Evolutionary conservation across 208 protist genomes (phyloP), one percentile per base, ranked within the genome.

Genomic region (Spongospora subterranea): DNA sequence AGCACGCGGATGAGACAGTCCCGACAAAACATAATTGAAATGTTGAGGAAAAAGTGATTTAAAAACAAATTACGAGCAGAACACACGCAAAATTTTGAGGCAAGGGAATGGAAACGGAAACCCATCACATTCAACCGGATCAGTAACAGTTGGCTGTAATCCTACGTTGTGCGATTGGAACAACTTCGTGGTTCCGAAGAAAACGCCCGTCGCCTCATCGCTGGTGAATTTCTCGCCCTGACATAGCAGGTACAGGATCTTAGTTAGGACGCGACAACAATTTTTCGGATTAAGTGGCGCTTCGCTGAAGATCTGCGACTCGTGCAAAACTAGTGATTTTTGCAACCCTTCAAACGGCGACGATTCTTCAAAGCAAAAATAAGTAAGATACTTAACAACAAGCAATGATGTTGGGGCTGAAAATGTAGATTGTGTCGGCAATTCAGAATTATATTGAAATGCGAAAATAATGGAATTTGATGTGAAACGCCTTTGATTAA

Each of bases 101-200:
- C 13, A 60, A 29, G 24, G 24, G 6, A 60, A 29, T 60, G 50
- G 6, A 60, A 60, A 60, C 50, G 50, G 50, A 6, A 60, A 6
- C 50, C 50, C 6, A 24, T 6, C 24, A 60, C 50, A 60, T 60
- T 60, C 50, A 60, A 29, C 24, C 24, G 6, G n/a, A n/a, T n/a
- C n/a, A n/a, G n/a, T n/a, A n/a, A n/a, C 20, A 39, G 24, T 60
- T 29, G 17, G 1, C 13, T 13, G 17, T 88, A 45, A n/a, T 89
- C 88, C 32, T 89, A 97, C 95, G 93, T 99, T 95, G 40, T 95
- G 95, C 0, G 97, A 98, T 93, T 99, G 97, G 91, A 99, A 97
- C 39, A 99, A 95, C 94, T 99, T 99, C 13, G 98, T 99, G 0
- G 97, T 96, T 91, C 96, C 96, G 93, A 99, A 99, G 95, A 99